Evolutionary conservation across 2,329 filamentous ascomycete genomes (phyloP).

Genomic region (Cercospora sp.): DNA sequence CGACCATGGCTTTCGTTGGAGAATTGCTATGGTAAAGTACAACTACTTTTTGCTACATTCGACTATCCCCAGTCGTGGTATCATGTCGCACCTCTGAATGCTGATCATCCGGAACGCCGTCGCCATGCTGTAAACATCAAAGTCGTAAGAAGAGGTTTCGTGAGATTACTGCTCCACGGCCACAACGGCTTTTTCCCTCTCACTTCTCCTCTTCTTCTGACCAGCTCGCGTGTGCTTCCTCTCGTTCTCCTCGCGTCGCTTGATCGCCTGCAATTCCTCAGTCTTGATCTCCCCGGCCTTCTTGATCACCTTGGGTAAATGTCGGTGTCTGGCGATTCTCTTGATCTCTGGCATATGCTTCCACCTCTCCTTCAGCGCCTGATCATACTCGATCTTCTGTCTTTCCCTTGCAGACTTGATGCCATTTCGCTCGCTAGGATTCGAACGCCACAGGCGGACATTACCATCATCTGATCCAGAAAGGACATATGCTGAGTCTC

Average conservation of each 20-base stretch:
- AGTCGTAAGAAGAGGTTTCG: neutral
- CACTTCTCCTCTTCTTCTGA: slow-evolving; percentile 68
- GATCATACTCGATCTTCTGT: slow-evolving; percentile 88
- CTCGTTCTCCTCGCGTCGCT: slow-evolving; percentile 91
- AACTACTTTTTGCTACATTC: slow-evolving; percentile 1
- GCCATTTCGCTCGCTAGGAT: slow-evolving; percentile 79
- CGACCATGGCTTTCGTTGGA: neutral
- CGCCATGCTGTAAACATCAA: slow-evolving; percentile 14
- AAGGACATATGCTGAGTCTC: slow-evolving; percentile 85
- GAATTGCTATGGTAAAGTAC: neutral
- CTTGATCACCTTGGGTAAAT: slow-evolving; percentile 89
- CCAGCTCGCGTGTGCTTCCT: slow-evolving; percentile 87
- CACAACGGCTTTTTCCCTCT: slow-evolving; percentile 92
- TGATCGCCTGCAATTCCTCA: slow-evolving; percentile 83
- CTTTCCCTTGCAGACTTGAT: slow-evolving; percentile 83
- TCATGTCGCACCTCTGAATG: slow-evolving; percentile 10
- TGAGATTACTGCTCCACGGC: slow-evolving; percentile 58
- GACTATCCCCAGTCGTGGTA: slow-evolving; percentile 5
- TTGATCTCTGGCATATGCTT: slow-evolving; percentile 95
- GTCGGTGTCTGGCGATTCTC: slow-evolving; percentile 85
- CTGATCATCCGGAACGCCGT: slow-evolving; percentile 17
- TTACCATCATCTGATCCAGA: slow-evolving; percentile 94
- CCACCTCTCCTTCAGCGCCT: slow-evolving; percentile 78
- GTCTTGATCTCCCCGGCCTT: slow-evolving; percentile 94
- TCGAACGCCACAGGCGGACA: slow-evolving; percentile 81